phyloP scores from a whole-genome alignment of 495 filamentous ascomycete species.

The Podospora pseudocomata region DNA sequence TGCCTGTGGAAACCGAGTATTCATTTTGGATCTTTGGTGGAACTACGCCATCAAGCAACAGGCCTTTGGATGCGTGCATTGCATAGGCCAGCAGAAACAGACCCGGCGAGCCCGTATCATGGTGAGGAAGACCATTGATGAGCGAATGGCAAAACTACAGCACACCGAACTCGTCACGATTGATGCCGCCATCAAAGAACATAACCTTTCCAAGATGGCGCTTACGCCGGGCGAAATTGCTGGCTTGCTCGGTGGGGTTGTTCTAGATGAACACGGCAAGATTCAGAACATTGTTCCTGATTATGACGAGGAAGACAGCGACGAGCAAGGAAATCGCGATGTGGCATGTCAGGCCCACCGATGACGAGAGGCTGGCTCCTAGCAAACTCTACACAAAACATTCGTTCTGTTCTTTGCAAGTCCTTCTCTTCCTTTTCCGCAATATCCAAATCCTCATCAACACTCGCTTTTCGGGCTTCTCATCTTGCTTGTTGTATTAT shows the following conservation, averaged over 20 bases:
- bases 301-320: background rate
- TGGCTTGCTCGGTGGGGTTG: background rate
- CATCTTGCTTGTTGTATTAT: background rate
- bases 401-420: background rate
- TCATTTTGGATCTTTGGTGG: background rate
- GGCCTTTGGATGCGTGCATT: background rate
- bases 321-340: background rate
- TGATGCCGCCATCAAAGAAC: background rate
- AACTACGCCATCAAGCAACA: background rate
- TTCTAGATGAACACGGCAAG: background rate
- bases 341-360: background rate
- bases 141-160: background rate
- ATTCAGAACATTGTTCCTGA: background rate
- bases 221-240: background rate
- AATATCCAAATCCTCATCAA: background rate
- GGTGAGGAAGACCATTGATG: background rate
- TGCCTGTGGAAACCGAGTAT: background rate
- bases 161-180: background rate
- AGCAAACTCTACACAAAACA: background rate
- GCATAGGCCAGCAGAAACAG: background rate
- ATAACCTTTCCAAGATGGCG: background rate
- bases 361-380: background rate
- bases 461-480: conserved; percentile 12
- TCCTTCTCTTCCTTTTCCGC: conserved; percentile 8
- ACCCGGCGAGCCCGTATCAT: background rate